Evolutionary conservation across 306 rosid species (phyloP), one percentile per base, ranked within the genome.

Genomic region (Cicer cuneatum): DNA sequence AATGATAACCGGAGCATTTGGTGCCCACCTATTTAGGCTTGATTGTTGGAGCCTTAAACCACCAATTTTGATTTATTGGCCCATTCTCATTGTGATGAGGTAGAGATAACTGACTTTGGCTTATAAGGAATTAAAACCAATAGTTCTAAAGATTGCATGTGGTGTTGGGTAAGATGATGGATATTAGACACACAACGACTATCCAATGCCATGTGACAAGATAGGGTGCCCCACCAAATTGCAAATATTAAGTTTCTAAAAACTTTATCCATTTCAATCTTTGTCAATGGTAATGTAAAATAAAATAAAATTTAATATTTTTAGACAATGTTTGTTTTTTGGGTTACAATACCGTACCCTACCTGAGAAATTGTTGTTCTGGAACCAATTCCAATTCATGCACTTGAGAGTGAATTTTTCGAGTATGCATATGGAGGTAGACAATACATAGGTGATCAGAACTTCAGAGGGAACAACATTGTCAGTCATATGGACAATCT

Each of bases 11-110:
- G 3, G 69, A 35, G 39, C 59, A 66, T 74, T 78, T 72, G 48
- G 78, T 77, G 74, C 57, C 74, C 86, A 73, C 82, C 9, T 7
- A 69, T 80, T 60, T 59, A 69, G 89, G 66, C 89, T 77, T 85
- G 82, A 85, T 80, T 85, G 76, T 65, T 57, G 86, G 83, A 38
- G 7, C 2, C 37, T 35, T 21, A 49, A 8, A 62, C 63, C 69
- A 21, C 19, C 40, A 61, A 14, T 75, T 69, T 80, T 80, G 6
- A 70, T 73, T 75, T 73, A 76, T 69, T 54, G 42, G 41, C 19
- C 2, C 66, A 59, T 59, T 59, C 19, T 45, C 64, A 53, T 57
- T 77, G 76, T 58, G 72, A 77, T 76, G 40, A 77, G 72, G 52
- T 10, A 69, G 74, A 40, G 51, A 51, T 42, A 56, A 76, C 18